Conservation (phyloP, 2,329 filamentous ascomycete genomes). For the Trichoderma sp. region DNA sequence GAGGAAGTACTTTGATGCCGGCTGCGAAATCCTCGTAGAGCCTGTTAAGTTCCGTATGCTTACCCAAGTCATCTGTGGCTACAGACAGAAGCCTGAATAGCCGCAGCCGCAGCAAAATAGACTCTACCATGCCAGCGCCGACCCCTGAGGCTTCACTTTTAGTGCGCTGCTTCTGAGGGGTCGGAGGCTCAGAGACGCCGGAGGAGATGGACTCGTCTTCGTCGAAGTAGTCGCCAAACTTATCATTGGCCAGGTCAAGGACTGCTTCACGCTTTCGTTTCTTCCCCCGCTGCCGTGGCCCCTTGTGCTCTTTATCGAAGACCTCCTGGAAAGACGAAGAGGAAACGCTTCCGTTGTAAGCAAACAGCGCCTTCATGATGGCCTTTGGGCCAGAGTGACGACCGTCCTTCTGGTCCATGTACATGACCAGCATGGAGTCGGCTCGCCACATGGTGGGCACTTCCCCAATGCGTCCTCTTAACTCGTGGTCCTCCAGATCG, state of each 20-base stretch:
- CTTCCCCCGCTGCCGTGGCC: constrained; percentile 46
- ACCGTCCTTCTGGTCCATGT: constrained; percentile 54
- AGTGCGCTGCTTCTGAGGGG: constrained; percentile 46
- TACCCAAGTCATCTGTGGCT: constrained; percentile 51
- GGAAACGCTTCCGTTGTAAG: constrained; percentile 61
- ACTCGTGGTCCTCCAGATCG: constrained; percentile 45
- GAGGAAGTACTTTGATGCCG: constrained; percentile 60
- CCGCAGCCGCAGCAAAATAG: constrained; percentile 64
- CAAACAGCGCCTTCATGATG: constrained; percentile 69
- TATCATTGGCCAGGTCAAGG: constrained; percentile 62
- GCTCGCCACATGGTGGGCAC: constrained; percentile 44
- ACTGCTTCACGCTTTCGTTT: constrained; percentile 54
- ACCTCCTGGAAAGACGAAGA: constrained; percentile 65
- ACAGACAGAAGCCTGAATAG: constrained; percentile 62
- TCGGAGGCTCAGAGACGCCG: constrained; percentile 51
- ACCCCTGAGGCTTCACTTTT: constrained; percentile 33
- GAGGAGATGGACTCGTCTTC: constrained; percentile 55
- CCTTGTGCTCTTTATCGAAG: constrained; percentile 64
- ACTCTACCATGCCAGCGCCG: constrained; percentile 50
- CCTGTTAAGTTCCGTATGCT: constrained; percentile 49
- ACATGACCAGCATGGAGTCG: constrained; percentile 64
- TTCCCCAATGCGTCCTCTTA: constrained; percentile 32
- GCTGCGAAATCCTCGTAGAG: constrained; percentile 64
- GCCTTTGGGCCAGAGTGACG: constrained; percentile 54
- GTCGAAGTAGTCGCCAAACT: constrained; percentile 64